Base-by-base conservation (phyloP, 306 rosid genomes). In the Castanea crenata region DNA sequence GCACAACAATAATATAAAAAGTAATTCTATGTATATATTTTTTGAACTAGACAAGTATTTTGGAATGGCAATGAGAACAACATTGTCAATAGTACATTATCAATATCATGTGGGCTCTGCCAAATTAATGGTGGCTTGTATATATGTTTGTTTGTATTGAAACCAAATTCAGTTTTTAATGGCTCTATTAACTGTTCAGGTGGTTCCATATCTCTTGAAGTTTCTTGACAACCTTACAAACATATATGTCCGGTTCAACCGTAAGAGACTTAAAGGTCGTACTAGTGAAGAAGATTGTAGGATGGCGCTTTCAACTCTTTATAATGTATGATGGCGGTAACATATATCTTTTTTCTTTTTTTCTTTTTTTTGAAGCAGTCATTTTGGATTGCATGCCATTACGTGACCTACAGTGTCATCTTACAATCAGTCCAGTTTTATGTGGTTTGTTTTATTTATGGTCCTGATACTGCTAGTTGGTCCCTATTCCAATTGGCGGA, bases 241-340 rank as follows among this genome's bases (percentile, higher is more conserved):
- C 85, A 91, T 95, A 31, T 95, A 91, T 71, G 99, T 95, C 29
- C 83, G 99, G 89, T 91, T 90, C 92, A 95, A 91, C 87, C 99
- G 98, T 69, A 95, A 92, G 93, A 91, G 99, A 85, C 93, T 95
- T 73, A 95, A 95, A 90, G 99, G 99, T 71, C 99, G 99, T 68
- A 89, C 96, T 70, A 97, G 94, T 77, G 99, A 92, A 84, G 94
- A 95, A 74, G 99, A 95, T 76, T 95, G 98, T 83, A 83, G 96
- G 86, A 87, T 86, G 54, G 95, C 99, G 13, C 97, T 95, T 73
- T 92, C 98, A 74, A 95, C 98, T 80, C 99, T 88, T 65, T 86
- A 83, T 75, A 78, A 88, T 84, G 91, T 87, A 81, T 74, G 85
- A 51, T 84, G 63, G 55, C 52, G 61, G 58, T 63, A 74, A 68